phyloP scores from a whole-genome alignment of 805 yeast genomes.

The Saturnispora galanensis region DNA sequence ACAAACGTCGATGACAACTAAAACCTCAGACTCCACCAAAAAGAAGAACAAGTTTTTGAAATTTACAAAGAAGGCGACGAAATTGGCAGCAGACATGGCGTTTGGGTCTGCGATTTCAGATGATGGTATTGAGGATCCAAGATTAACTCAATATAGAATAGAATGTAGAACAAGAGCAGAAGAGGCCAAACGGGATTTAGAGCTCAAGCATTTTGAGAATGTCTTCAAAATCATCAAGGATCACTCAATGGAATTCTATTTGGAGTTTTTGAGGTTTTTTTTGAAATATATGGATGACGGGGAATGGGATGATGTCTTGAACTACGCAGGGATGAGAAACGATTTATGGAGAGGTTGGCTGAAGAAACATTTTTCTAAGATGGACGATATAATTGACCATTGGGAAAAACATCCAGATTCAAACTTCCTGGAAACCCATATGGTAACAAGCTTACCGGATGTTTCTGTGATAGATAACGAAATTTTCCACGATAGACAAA shows the following conservation, averaged over 20 bases:
- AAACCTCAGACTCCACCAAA: neutral
- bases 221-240: constrained; percentile 14
- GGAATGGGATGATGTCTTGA: constrained; percentile 24
- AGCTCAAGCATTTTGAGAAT: constrained; percentile 13
- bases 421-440: neutral
- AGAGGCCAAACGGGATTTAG: constrained; percentile 11
- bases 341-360: constrained; percentile 26
- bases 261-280: constrained; percentile 25
- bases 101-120: constrained; percentile 19
- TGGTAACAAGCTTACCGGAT: constrained; percentile 10
- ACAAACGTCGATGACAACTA: neutral
- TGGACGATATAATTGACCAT: constrained; percentile 14
- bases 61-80: constrained; percentile 22
- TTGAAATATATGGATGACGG: constrained; percentile 26
- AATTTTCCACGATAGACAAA: constrained; percentile 24
- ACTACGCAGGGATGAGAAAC: constrained; percentile 24
- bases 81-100: constrained; percentile 25
- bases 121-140: neutral
- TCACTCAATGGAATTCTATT: constrained; percentile 18
- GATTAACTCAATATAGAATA: constrained; percentile 1
- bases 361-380: constrained; percentile 14
- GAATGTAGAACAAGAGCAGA: constrained; percentile 3
- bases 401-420: constrained; percentile 7
- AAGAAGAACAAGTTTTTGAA: constrained; percentile 11
- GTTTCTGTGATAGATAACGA: constrained; percentile 14